phyloP scores from a whole-genome alignment of 1,284 basidiomycete genomes.

The Puccinia novopanici region DNA sequence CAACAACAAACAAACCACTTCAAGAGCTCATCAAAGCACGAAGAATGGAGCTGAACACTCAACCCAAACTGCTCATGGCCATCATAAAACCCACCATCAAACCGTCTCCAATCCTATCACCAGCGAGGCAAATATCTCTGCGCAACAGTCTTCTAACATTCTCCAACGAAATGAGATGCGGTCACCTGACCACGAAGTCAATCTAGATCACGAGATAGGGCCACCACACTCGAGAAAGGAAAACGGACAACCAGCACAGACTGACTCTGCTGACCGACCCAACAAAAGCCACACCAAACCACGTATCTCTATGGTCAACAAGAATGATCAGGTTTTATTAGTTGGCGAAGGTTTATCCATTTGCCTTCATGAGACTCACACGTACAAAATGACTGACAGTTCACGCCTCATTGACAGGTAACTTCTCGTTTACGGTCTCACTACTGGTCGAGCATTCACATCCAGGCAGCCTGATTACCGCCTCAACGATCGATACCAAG shows the following conservation, averaged over 20 bases:
- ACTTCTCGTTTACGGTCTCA: constrained; percentile 87
- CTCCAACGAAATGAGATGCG: too few species aligned
- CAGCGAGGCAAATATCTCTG: too few species aligned
- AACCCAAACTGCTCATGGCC: too few species aligned
- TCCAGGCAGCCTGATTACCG: constrained; percentile 71
- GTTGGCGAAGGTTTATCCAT: constrained; percentile 36
- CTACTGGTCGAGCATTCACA: constrained; percentile 65
- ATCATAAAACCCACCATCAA: too few species aligned
- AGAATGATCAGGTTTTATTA: constrained; percentile 27
- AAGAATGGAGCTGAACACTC: background rate
- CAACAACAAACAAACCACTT: background rate
- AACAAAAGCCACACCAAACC: background rate
- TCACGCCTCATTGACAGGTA: constrained; percentile 62
- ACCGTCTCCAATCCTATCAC: too few species aligned
- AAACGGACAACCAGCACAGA: background rate
- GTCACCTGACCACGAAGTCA: too few species aligned
- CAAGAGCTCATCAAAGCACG: background rate
- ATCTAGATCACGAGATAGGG: background rate
- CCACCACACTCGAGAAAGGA: background rate
- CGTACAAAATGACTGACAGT: background rate
- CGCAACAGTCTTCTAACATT: too few species aligned
- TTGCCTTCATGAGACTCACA: too few species aligned
- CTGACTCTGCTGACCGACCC: background rate
- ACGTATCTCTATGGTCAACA: constrained; percentile 13
- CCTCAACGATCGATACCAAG: constrained; percentile 84